Conservation (phyloP, 352 stramenopile species). For the Pythium apleroticum region DNA sequence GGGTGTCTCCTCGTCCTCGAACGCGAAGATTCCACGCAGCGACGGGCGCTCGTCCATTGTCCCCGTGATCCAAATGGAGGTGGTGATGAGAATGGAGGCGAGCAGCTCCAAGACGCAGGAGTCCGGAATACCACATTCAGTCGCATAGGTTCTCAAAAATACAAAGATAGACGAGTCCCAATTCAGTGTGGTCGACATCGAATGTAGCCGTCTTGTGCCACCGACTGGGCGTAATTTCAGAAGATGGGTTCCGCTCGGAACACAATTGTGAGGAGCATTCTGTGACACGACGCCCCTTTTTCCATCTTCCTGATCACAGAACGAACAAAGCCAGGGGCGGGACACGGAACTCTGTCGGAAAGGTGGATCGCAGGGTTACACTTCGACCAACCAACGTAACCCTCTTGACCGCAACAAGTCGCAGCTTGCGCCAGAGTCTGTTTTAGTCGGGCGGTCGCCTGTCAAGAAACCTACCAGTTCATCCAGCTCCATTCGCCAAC, state of each 20-base stretch:
- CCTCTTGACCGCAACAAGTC: not conserved
- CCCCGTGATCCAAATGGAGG: not conserved
- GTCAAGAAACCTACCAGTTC: not conserved
- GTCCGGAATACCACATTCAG: not conserved
- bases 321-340: constrained; percentile 1
- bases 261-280: constrained; percentile 3
- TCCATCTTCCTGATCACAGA: constrained; percentile 16
- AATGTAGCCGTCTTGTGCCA: not conserved
- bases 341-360: not conserved
- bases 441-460: not conserved
- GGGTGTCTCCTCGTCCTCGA: constrained; percentile 85
- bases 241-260: not conserved
- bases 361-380: not conserved
- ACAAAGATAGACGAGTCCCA: constrained; percentile 1
- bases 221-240: not conserved
- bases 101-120: not conserved
- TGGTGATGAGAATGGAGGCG: not conserved
- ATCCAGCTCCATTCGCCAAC: constrained; percentile 14
- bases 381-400: constrained; percentile 1
- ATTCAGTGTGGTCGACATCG: not conserved
- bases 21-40: constrained; percentile 83
- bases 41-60: constrained; percentile 39
- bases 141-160: no score
- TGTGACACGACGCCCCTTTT: constrained; percentile 4
- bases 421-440: not conserved